These are phyloP conservation scores for Hamamelis virginiana DNA, from an alignment of 164 flowering plant genomes.

Conservation along the genomic window DNA sequence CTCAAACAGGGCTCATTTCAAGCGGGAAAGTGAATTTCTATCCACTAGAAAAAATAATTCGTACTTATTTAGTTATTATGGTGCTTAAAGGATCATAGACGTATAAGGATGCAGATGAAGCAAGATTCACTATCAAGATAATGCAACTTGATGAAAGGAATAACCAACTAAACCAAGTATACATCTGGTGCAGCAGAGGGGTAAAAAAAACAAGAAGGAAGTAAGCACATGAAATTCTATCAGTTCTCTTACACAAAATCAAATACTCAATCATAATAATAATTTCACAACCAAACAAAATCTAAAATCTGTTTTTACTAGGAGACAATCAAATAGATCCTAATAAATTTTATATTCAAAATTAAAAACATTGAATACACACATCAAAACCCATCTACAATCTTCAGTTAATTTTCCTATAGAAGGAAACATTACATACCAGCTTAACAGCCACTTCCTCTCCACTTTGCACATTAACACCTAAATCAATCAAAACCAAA, in stretches of 20 bases:
- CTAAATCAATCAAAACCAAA: conserved; percentile 27
- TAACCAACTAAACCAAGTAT: background rate
- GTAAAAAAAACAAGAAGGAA: background rate
- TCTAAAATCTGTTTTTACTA: background rate
- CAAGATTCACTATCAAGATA: background rate
- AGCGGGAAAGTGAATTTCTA: no score
- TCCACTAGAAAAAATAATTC: no score
- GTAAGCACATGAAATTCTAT: background rate
- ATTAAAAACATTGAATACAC: background rate
- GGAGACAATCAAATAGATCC: background rate
- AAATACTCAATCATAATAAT: background rate
- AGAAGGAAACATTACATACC: conserved; percentile 32
- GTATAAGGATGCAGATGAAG: background rate
- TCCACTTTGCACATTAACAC: conserved; percentile 60
- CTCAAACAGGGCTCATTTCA: no score
- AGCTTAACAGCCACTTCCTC: conserved; percentile 66
- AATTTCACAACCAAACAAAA: background rate
- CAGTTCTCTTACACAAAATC: background rate
- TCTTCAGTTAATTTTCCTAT: background rate
- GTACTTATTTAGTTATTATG: no score
- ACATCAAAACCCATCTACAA: background rate
- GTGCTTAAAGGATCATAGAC: background rate
- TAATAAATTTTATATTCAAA: background rate
- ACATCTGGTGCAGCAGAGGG: background rate
- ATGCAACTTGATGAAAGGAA: background rate